Conservation (phyloP, 371 early-diverging fungal species). For the Parasitella parasitica region DNA sequence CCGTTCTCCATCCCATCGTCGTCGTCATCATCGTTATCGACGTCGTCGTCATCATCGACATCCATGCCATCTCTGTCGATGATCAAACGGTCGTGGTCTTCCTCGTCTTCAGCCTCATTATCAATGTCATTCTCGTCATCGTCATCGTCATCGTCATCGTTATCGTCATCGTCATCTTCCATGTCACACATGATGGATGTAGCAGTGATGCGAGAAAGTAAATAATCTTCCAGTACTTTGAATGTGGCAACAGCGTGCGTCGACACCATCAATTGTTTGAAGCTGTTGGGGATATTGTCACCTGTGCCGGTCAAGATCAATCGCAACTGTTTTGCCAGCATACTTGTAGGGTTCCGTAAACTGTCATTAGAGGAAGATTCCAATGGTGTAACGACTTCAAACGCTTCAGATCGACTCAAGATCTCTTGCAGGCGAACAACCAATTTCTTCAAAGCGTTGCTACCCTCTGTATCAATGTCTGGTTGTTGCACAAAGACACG, state of each 20-base stretch:
- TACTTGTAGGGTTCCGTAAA: slow-evolving; percentile 63
- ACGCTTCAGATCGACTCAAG: slow-evolving; percentile 70
- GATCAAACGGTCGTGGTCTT: slow-evolving; percentile 31
- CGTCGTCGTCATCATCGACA: slow-evolving; percentile 24
- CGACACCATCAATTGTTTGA: slow-evolving; percentile 65
- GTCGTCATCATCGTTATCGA: slow-evolving; percentile 27
- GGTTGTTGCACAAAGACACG: slow-evolving; percentile 56
- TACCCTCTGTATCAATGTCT: slow-evolving; percentile 26
- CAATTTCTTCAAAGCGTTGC: slow-evolving; percentile 43
- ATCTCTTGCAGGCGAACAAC: slow-evolving; percentile 76
- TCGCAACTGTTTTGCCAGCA: slow-evolving; percentile 75
- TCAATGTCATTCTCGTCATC: slow-evolving; percentile 27
- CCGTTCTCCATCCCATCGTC: slow-evolving; percentile 5
- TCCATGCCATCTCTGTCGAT: slow-evolving; percentile 30
- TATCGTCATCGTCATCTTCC: slow-evolving; percentile 26
- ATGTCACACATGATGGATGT: neutral
- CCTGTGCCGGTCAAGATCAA: slow-evolving; percentile 61
- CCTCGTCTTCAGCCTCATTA: slow-evolving; percentile 22
- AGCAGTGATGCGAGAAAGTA: slow-evolving; percentile 15
- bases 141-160: slow-evolving; percentile 18
- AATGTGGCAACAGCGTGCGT: slow-evolving; percentile 88
- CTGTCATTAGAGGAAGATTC: slow-evolving; percentile 35
- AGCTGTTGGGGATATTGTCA: slow-evolving; percentile 53
- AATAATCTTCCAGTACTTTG: slow-evolving; percentile 68
- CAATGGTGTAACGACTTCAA: slow-evolving; percentile 59